phyloP scores from a whole-genome alignment of 2,329 filamentous ascomycete species.

The Chaetomium sp. region DNA sequence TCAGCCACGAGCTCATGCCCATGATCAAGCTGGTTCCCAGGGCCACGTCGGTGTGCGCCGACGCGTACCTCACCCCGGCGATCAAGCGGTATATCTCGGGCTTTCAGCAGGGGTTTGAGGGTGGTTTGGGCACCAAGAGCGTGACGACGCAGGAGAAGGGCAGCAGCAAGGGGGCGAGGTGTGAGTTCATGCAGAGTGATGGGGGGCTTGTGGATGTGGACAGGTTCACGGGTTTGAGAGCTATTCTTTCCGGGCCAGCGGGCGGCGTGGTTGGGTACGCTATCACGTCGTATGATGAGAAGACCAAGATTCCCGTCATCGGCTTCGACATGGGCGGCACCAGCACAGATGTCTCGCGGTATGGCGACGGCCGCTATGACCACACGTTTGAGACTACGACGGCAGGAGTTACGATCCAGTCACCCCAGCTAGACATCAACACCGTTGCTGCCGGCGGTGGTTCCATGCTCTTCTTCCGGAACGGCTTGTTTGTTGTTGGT shows the following conservation, averaged over 20 bases:
- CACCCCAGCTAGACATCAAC: constrained; percentile 90
- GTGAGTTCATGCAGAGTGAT: constrained; percentile 94
- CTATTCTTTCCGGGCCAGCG: constrained; percentile 87
- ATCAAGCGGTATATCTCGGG: constrained; percentile 75
- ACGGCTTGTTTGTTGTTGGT: constrained; percentile 87
- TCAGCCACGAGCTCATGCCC: constrained; percentile 82
- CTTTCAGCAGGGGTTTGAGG: constrained; percentile 78
- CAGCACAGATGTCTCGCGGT: constrained; percentile 87
- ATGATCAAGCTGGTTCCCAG: constrained; percentile 83
- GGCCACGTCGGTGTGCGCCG: constrained; percentile 75
- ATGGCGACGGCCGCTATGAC: constrained; percentile 82
- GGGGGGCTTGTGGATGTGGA: constrained; percentile 74
- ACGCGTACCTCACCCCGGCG: constrained; percentile 77
- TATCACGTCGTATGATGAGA: constrained; percentile 82
- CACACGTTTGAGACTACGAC: constrained; percentile 95
- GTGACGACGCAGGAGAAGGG: constrained; percentile 69
- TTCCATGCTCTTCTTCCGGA: constrained; percentile 81
- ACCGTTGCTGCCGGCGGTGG: constrained; percentile 91
- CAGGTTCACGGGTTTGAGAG: constrained; percentile 80
- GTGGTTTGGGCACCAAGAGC: constrained; percentile 74
- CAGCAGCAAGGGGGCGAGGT: constrained; percentile 69
- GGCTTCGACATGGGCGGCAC: constrained; percentile 97
- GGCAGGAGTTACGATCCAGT: constrained; percentile 91
- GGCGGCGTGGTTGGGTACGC: constrained; percentile 93
- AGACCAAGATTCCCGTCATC: constrained; percentile 82